Evolutionary conservation across 495 filamentous ascomycete genomes (phyloP).

Genomic region (Penicillium daleae): DNA sequence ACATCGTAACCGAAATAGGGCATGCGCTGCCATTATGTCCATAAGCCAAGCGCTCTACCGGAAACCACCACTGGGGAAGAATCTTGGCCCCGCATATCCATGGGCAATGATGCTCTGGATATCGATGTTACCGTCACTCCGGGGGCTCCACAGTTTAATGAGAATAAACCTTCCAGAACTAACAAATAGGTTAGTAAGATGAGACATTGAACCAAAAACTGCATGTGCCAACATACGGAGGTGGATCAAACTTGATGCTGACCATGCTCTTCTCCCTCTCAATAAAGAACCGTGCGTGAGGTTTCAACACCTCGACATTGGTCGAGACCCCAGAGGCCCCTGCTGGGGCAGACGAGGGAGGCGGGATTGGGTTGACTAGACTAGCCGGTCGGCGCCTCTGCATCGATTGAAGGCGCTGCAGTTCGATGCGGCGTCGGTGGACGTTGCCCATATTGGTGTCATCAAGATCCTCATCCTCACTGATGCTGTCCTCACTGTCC

Average conservation of each 20-base stretch:
- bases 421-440: constrained; percentile 36
- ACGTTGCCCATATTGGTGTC: constrained; percentile 23
- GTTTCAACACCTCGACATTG: constrained; percentile 61
- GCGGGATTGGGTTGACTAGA: constrained; percentile 32
- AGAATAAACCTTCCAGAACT: constrained; percentile 76
- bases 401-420: constrained; percentile 32
- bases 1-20: constrained; percentile 4
- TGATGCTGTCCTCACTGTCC: constrained; percentile 58
- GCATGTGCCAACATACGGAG: constrained; percentile 61
- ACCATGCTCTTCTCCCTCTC: constrained; percentile 79
- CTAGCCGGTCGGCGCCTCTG: constrained; percentile 34
- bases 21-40: not conserved
- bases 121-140: constrained; percentile 71
- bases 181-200: constrained; percentile 15
- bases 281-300: constrained; percentile 80
- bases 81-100: constrained; percentile 82
- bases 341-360: constrained; percentile 6
- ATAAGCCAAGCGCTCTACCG: constrained; percentile 22
- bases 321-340: not conserved
- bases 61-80: constrained; percentile 58
- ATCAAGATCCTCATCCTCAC: constrained; percentile 38
- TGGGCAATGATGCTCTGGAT: constrained; percentile 79
- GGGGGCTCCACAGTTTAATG: constrained; percentile 84
- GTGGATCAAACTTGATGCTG: constrained; percentile 86
- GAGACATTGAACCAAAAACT: not conserved